Percentiles rank a stretch among this genome's conserved stretches.
phyloP scores from a whole-genome alignment of 169 alveolate genomes.

The Blepharisma undulans region DNA sequence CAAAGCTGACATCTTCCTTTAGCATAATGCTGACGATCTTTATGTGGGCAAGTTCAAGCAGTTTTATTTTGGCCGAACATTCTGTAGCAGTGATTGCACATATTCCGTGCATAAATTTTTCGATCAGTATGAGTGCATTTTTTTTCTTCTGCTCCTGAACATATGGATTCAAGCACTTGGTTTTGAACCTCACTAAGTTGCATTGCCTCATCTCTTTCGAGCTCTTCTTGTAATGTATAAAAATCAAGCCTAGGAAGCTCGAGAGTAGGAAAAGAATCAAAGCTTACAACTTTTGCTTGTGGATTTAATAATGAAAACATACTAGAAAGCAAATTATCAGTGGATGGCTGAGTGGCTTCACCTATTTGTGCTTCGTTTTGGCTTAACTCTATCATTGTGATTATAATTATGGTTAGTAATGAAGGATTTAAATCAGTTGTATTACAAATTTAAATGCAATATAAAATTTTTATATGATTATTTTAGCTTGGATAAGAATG shows the following conservation, averaged over 20 bases:
- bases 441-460: not conserved
- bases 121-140: conserved; percentile 74
- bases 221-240: not conserved
- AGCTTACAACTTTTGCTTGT: not conserved
- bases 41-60: conserved; percentile 73
- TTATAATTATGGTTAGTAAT: not conserved
- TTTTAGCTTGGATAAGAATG: not conserved
- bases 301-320: not conserved
- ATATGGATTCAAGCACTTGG: not conserved
- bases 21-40: conserved; percentile 19
- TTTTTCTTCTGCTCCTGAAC: not conserved
- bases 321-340: not conserved
- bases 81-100: conserved; percentile 83
- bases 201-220: not conserved
- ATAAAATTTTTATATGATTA: too few relatives aligned
- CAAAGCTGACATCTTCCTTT: conserved; percentile 33
- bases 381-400: not conserved
- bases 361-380: not conserved
- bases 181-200: not conserved
- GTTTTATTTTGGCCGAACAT: conserved; percentile 73
- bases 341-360: not conserved
- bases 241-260: not conserved
- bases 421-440: not conserved
- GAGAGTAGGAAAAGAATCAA: not conserved
- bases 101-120: conserved; percentile 80